Conservation (phyloP, 495 filamentous ascomycete species). For the Annulohypoxylon nitens region DNA sequence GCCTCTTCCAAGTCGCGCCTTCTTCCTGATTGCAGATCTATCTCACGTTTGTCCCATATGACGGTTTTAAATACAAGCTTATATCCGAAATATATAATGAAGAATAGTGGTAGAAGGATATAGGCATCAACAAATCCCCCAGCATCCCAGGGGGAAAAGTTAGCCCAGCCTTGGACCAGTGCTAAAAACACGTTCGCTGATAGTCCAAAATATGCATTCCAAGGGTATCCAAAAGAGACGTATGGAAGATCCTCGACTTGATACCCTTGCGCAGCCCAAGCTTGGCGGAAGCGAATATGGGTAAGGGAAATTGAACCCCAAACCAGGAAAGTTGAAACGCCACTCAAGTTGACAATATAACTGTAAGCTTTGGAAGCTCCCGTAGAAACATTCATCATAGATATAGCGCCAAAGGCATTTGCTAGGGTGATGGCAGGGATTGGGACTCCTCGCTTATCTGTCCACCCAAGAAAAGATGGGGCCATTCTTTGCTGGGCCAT, state of each 20-base stretch:
- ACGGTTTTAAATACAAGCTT: slow-evolving; percentile 71
- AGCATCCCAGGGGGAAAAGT: slow-evolving; percentile 68
- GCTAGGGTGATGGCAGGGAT: slow-evolving; percentile 72
- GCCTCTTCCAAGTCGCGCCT: slow-evolving; percentile 61
- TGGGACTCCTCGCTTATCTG: slow-evolving; percentile 74
- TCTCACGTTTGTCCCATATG: slow-evolving; percentile 64
- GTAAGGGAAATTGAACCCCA: slow-evolving; percentile 75
- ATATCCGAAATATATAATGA: slow-evolving; percentile 68
- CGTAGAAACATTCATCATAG: slow-evolving; percentile 72
- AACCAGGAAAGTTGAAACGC: slow-evolving; percentile 75
- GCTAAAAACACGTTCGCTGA: slow-evolving; percentile 72
- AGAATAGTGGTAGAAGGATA: slow-evolving; percentile 74
- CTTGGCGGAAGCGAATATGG: slow-evolving; percentile 75
- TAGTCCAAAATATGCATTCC: slow-evolving; percentile 72
- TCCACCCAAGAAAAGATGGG: slow-evolving; percentile 72
- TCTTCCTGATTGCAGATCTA: slow-evolving; percentile 72
- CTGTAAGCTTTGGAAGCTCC: slow-evolving; percentile 69
- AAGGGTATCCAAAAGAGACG: slow-evolving; percentile 70
- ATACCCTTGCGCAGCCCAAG: slow-evolving; percentile 69
- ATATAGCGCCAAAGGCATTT: slow-evolving; percentile 74
- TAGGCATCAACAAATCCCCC: slow-evolving; percentile 76
- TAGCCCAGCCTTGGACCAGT: slow-evolving; percentile 72
- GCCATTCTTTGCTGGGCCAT: slow-evolving; percentile 76
- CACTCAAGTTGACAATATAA: slow-evolving; percentile 63
- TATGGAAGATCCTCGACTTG: slow-evolving; percentile 67